Percentiles rank a stretch among this genome's conserved stretches.
These are phyloP conservation scores for Euphorbia peplus DNA, from an alignment of 345 rosid species.

Conservation along the genomic window DNA sequence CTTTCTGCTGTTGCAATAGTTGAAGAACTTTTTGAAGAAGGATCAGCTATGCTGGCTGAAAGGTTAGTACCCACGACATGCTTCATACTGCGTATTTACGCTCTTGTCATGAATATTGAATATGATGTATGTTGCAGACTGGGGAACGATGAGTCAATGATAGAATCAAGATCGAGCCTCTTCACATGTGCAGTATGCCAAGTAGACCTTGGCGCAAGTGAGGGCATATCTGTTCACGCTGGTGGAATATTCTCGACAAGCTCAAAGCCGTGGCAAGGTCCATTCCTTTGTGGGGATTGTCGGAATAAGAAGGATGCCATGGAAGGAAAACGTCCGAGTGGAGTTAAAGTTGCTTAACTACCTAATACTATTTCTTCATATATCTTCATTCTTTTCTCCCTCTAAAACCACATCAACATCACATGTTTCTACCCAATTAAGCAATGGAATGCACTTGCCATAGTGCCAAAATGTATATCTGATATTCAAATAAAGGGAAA, in stretches of 20 bases:
- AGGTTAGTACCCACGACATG: constrained; percentile 42
- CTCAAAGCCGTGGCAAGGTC: constrained; percentile 88
- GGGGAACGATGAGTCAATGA: constrained; percentile 42
- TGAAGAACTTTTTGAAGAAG: constrained; percentile 95
- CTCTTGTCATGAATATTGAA: no score
- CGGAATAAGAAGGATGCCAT: constrained; percentile 85
- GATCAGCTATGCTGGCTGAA: constrained; percentile 91
- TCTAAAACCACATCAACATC: no score
- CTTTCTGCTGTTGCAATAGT: constrained; percentile 68
- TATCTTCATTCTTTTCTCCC: no score
- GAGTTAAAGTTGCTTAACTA: constrained; percentile 55
- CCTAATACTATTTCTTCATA: no score
- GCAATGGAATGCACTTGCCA: no score
- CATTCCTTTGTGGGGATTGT: constrained; percentile 74
- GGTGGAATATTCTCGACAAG: constrained; percentile 72
- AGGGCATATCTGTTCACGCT: constrained; percentile 77
- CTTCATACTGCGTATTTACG: not conserved
- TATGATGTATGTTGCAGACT: constrained; percentile 42
- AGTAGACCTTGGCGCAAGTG: constrained; percentile 69
- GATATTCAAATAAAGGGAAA: constrained; percentile 33
- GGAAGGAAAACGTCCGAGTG: constrained; percentile 91
- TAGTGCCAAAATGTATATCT: constrained; percentile 37
- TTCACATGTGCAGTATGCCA: constrained; percentile 83
- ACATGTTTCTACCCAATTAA: constrained; percentile 20
- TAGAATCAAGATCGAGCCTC: constrained; percentile 53